These are phyloP conservation scores for Blastocystis sp. DNA, from an alignment of 352 stramenopile species.

Conservation along the genomic window DNA sequence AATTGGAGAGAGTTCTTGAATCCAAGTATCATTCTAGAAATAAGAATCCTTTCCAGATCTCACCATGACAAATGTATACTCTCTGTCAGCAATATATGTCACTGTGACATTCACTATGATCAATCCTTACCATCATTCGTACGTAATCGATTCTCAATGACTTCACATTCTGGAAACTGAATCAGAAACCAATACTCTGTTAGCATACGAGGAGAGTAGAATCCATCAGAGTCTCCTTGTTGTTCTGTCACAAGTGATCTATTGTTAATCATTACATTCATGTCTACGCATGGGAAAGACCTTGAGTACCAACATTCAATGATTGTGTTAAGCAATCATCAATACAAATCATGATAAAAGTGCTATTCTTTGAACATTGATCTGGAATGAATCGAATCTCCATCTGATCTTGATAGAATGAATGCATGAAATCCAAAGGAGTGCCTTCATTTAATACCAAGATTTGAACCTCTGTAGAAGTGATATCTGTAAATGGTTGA, in stretches of 20 bases:
- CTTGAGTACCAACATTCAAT: not conserved
- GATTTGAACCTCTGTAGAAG: not conserved
- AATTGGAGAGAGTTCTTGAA: not conserved
- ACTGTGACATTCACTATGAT: not conserved
- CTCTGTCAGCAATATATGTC: not conserved
- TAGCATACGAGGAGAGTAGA: not conserved
- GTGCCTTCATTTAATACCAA: not conserved
- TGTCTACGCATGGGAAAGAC: not conserved
- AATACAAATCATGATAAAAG: not conserved
- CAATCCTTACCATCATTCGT: not conserved
- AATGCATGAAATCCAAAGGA: not conserved
- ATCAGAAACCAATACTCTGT: constrained; percentile 23
- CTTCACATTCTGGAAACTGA: not conserved
- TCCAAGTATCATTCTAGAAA: not conserved
- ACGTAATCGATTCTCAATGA: not conserved
- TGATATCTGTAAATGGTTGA: too few species aligned
- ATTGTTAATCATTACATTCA: not conserved
- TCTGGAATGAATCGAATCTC: not conserved
- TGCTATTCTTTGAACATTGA: not conserved
- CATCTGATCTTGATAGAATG: not conserved
- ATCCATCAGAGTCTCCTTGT: not conserved
- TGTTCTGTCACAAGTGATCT: not conserved
- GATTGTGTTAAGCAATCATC: not conserved
- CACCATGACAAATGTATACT: not conserved
- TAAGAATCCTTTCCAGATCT: not conserved